These are phyloP conservation scores for Rubus idaeus DNA, from an alignment of 306 rosid genomes.

Conservation along the genomic window DNA sequence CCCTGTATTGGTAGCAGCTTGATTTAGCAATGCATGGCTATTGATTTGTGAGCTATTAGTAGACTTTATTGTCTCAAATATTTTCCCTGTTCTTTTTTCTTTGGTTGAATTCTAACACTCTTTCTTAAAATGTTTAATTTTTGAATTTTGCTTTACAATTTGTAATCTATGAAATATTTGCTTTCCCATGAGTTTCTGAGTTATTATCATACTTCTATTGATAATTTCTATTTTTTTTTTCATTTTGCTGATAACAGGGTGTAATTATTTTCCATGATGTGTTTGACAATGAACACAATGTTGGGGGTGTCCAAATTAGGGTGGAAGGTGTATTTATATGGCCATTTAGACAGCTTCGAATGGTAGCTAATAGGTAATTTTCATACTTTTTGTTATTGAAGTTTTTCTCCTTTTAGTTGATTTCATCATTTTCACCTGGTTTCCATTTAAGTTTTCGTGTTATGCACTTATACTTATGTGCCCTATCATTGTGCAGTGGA, in stretches of 20 bases:
- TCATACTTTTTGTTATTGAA: neutral
- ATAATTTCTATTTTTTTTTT: constrained; percentile 12
- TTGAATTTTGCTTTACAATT: neutral
- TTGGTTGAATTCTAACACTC: neutral
- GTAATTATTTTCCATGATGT: constrained; percentile 82
- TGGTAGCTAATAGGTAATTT: constrained; percentile 87
- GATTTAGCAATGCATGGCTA: neutral
- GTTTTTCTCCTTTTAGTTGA: neutral
- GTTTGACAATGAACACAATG: constrained; percentile 73
- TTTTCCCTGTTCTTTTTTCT: neutral
- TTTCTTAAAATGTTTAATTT: neutral
- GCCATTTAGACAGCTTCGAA: constrained; percentile 98
- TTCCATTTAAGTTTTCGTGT: constrained; percentile 15
- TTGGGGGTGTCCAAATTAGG: constrained; percentile 86
- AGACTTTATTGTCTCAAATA: constrained; percentile 7
- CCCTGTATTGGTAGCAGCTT: constrained; percentile 5
- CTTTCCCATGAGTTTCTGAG: neutral
- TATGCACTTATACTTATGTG: neutral
- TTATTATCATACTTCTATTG: neutral
- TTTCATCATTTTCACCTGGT: constrained; percentile 13
- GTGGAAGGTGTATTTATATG: constrained; percentile 99
- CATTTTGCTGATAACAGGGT: constrained; percentile 60
- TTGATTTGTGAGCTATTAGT: neutral
- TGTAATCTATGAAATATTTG: neutral
- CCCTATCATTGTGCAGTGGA: constrained; percentile 55